Conservation (phyloP, 2,329 filamentous ascomycete species). For the Uncinocarpus reesii region DNA sequence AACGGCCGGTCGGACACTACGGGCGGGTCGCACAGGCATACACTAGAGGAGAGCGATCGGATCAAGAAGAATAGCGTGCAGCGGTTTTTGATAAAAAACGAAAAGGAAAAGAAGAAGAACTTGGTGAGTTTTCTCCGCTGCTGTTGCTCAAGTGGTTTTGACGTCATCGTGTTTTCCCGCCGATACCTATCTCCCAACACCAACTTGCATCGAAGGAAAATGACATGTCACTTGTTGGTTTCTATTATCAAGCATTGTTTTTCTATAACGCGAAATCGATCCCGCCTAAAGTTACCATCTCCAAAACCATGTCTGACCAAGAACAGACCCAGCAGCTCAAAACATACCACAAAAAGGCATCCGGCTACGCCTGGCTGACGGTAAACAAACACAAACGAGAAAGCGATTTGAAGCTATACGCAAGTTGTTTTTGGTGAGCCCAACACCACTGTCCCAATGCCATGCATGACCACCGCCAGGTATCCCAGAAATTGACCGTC, state of each 20-base stretch:
- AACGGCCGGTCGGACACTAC: conserved; percentile 62
- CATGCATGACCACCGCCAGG: background rate
- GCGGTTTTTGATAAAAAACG: conserved; percentile 52
- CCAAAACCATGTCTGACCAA: conserved; percentile 38
- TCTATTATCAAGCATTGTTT: background rate
- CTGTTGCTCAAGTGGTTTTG: background rate
- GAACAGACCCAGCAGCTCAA: conserved; percentile 47
- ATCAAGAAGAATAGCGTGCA: conserved; percentile 74
- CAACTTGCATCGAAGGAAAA: too few species aligned
- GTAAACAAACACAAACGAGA: conserved; percentile 61
- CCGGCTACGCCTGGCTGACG: conserved; percentile 59
- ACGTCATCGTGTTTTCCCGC: conserved; percentile 6
- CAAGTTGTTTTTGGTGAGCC: conserved; percentile 68
- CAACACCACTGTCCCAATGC: background rate
- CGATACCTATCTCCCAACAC: background rate
- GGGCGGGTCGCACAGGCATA: conserved; percentile 63
- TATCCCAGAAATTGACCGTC: conserved; percentile 9
- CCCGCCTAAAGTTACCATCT: conserved; percentile 15
- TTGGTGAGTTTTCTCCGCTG: conserved; percentile 37
- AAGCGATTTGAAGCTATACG: conserved; percentile 63
- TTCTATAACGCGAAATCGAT: conserved; percentile 2
- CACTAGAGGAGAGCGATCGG: conserved; percentile 60
- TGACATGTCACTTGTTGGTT: too few species aligned
- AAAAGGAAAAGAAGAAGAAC: conserved; percentile 54
- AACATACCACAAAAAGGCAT: conserved; percentile 60